phyloP scores from a whole-genome alignment of 2,329 filamentous ascomycete genomes.

The Alternaria triticina region DNA sequence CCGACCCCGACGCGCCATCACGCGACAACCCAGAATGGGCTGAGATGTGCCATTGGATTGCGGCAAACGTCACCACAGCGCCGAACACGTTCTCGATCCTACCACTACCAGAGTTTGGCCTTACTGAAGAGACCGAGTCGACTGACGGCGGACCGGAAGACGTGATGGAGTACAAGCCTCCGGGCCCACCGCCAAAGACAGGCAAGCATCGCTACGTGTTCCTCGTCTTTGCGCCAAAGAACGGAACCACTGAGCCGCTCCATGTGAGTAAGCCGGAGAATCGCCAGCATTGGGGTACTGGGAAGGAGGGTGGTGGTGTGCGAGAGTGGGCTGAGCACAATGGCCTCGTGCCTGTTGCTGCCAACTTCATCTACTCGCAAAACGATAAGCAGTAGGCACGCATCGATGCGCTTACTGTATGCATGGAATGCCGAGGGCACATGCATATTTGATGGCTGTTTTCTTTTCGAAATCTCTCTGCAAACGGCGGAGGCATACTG shows the following conservation, averaged over 20 bases:
- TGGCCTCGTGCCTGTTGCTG: conserved; percentile 54
- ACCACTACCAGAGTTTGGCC: conserved; percentile 32
- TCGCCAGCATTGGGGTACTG: conserved; percentile 64
- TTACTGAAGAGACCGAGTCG: conserved; percentile 5
- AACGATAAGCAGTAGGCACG: conserved; percentile 55
- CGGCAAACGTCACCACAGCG: conserved; percentile 44
- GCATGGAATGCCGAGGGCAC: conserved; percentile 4
- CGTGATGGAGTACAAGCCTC: conserved; percentile 59
- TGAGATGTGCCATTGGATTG: conserved; percentile 65
- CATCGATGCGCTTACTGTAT: not conserved
- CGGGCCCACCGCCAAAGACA: conserved; percentile 61
- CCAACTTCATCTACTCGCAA: conserved; percentile 56
- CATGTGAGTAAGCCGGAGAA: conserved; percentile 56
- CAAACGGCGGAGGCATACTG: not conserved
- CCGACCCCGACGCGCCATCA: conserved; percentile 65
- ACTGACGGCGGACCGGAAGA: conserved; percentile 39
- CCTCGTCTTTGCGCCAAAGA: conserved; percentile 55
- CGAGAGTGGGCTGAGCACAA: conserved; percentile 59
- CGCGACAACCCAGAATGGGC: conserved; percentile 61
- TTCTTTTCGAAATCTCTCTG: not conserved
- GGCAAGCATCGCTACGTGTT: conserved; percentile 66
- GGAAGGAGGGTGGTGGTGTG: conserved; percentile 56
- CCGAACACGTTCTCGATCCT: conserved; percentile 28
- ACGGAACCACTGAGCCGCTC: conserved; percentile 51
- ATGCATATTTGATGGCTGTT: not conserved